Conservation (phyloP, 139 green algal genomes). For the Spirogloea muscicola region DNA sequence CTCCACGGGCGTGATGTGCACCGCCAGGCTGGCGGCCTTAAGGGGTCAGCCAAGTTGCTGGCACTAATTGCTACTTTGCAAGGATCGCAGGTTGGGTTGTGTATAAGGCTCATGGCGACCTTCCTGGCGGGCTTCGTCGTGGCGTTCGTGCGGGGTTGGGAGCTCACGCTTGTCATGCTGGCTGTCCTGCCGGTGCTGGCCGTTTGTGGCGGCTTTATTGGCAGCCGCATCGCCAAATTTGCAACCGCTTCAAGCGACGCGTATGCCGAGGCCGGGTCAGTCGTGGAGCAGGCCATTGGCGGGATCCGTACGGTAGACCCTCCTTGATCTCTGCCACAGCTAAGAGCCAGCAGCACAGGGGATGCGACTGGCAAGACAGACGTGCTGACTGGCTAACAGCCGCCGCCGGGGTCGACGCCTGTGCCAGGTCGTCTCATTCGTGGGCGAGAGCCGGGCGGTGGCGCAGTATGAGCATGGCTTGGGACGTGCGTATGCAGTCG, state of each 20-base stretch:
- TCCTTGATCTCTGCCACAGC: no score
- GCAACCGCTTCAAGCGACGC: conserved; percentile 29
- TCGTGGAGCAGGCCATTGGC: conserved; percentile 31
- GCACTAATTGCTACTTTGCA: no score
- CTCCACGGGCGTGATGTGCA: no score
- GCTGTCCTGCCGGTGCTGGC: conserved; percentile 60
- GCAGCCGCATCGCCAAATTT: neutral
- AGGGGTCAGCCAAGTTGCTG: no score
- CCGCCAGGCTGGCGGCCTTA: no score
- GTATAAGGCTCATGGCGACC: conserved; percentile 31
- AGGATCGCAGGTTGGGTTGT: conserved; percentile 41
- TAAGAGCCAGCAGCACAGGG: no score
- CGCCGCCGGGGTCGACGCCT: no score
- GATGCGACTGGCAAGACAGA: no score
- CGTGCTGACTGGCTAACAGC: no score
- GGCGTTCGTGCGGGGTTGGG: conserved; percentile 61
- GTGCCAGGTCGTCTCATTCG: conserved; percentile 33
- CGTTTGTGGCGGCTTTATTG: conserved; percentile 15
- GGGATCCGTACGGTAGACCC: conserved; percentile 41
- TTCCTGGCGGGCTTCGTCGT: conserved; percentile 57
- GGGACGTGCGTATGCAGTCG: conserved; percentile 16
- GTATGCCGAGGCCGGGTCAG: conserved; percentile 20
- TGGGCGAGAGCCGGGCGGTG: conserved; percentile 35
- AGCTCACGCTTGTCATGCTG: conserved; percentile 73
- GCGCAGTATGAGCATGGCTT: conserved; percentile 22